A percentile compares a stretch with the other conserved stretches of the same genome.
phyloP scores from a whole-genome alignment of 352 stramenopile genomes.

The Pythium plurisporium region DNA sequence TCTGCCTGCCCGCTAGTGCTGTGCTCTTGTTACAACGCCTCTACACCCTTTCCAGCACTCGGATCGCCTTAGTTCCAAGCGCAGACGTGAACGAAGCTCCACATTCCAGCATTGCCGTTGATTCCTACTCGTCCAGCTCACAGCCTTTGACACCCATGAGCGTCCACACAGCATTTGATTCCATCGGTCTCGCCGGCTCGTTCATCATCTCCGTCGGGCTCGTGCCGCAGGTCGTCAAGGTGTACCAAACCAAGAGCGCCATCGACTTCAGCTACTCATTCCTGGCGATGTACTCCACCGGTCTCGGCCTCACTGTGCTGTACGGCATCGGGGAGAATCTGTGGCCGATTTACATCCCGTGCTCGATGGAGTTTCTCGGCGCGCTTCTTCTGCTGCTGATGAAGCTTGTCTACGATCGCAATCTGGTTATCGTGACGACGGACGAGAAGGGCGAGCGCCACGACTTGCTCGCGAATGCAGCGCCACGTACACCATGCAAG shows the following conservation, averaged over 20 bases:
- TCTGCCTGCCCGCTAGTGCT: too few species aligned
- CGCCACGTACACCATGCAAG: neutral
- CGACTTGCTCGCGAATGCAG: neutral
- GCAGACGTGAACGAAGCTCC: too few species aligned
- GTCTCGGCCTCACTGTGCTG: constrained; percentile 32
- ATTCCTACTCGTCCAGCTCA: neutral
- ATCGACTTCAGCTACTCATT: constrained; percentile 53
- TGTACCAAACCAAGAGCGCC: constrained; percentile 58
- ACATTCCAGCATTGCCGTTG: neutral
- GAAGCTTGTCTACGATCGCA: constrained; percentile 36
- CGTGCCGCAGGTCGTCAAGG: constrained; percentile 53
- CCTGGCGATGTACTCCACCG: constrained; percentile 39
- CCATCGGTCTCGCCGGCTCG: constrained; percentile 27
- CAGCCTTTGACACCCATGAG: neutral
- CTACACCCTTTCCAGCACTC: too few species aligned
- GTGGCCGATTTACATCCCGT: constrained; percentile 58
- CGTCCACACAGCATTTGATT: neutral
- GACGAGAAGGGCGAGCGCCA: neutral
- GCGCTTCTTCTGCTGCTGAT: constrained; percentile 36
- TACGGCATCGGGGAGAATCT: constrained; percentile 48
- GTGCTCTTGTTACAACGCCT: too few species aligned
- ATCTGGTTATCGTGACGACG: neutral
- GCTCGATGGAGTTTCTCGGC: constrained; percentile 35
- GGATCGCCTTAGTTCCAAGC: too few species aligned
- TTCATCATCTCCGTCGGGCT: constrained; percentile 56